Evolutionary conservation across 305 asterid species (phyloP).

Genomic region (Ruellia speciosa): DNA sequence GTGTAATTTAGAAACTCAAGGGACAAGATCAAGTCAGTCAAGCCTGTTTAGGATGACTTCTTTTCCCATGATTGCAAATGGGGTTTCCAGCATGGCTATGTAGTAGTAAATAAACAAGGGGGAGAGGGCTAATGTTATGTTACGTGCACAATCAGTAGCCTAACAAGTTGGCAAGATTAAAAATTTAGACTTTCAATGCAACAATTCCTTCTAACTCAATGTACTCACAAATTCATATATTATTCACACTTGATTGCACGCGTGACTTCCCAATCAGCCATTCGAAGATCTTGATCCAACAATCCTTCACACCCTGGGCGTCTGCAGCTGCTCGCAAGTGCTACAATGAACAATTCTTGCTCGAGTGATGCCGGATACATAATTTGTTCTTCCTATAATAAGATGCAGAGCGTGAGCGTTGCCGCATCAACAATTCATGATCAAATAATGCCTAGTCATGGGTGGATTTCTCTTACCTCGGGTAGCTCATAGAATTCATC

Average conservation of each 20-base stretch:
- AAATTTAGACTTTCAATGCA: too few species aligned
- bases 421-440: neutral
- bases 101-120: too few species aligned
- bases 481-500: conserved; percentile 64
- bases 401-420: neutral
- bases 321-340: conserved; percentile 51
- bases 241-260: conserved; percentile 58
- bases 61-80: too few species aligned
- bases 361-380: conserved; percentile 77
- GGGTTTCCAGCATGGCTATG: too few species aligned
- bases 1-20: too few species aligned
- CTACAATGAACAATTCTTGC: conserved; percentile 60
- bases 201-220: too few species aligned
- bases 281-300: conserved; percentile 21
- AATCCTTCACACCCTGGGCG: conserved; percentile 6
- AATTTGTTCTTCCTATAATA: conserved; percentile 74
- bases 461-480: conserved; percentile 46
- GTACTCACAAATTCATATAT: neutral
- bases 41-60: too few species aligned
- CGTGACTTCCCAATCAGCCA: conserved; percentile 69
- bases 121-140: too few species aligned
- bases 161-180: too few species aligned
- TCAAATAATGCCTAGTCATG: neutral
- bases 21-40: too few species aligned
- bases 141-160: too few species aligned